Evolutionary conservation across 2,329 filamentous ascomycete genomes (phyloP), one percentile per base, ranked within the genome.

Genomic region (Aspergillus niger): DNA sequence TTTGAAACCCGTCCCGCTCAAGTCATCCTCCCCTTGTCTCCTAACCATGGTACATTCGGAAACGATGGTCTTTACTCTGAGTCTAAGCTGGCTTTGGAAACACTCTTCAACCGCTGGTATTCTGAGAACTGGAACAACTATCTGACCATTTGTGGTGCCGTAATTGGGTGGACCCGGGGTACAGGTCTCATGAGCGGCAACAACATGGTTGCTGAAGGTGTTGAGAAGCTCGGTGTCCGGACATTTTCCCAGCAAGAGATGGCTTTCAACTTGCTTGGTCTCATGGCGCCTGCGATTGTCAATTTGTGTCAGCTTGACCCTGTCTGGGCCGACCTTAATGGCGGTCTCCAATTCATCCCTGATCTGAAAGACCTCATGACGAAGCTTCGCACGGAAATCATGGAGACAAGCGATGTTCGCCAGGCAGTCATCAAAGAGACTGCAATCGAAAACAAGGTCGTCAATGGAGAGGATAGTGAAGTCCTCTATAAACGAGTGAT

Each of bases 241-340:
- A 99, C 95, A 3, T 99, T 99, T 84, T 98, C 94, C 8, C 95
- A 98, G 80, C 92, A 97, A 76, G 95, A 99, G 79, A 99, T 99
- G 95, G 95, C 95, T 15, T 99, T 99, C 85, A 99, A 99, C 80
- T 80, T 99, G 67, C 86, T 99, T 48, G 94, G 95, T 68, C 86
- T 99, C 56, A 97, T 99, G 95, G 91, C 93, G 1, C 93, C 95
- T 39, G 86, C 89, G 28, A 91, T 99, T 70, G 93, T 97, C 68
- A 92, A 99, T 74, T 86, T 99, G 47, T 99, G 95, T 84, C 95
- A 99, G 81, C 83, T 86, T 48, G 92, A 98, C 80, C 96, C 95
- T 10, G 92, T 99, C 61, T 98, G 95, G 79, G 95, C 95, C 64
- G 95, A 99, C 79, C 84, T 99, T 55, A 99, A 99, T 80, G 95